phyloP scores from a whole-genome alignment of 352 stramenopile species.

The Pythium plurisporium region DNA sequence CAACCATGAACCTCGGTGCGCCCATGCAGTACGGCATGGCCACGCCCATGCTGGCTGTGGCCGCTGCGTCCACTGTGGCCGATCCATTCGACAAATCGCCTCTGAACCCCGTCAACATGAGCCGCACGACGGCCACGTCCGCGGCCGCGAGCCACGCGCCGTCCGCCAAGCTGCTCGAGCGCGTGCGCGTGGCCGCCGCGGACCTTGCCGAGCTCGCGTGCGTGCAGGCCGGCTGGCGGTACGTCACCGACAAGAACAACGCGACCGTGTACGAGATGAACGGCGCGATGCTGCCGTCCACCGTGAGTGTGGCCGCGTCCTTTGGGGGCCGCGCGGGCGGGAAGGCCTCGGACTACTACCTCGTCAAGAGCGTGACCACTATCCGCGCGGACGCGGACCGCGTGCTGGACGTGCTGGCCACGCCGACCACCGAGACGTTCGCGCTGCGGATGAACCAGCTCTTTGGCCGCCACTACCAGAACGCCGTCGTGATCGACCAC shows the following conservation, averaged over 20 bases:
- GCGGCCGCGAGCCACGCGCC: constrained; percentile 33
- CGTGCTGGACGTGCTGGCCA: constrained; percentile 44
- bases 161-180: constrained; percentile 54
- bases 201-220: constrained; percentile 53
- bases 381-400: constrained; percentile 38
- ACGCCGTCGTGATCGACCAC: constrained; percentile 53
- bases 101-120: constrained; percentile 21
- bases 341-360: constrained; percentile 55
- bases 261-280: constrained; percentile 60
- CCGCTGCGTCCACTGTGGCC: neutral
- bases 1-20: neutral
- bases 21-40: neutral
- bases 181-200: constrained; percentile 48
- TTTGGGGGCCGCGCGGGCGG: constrained; percentile 30
- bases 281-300: constrained; percentile 38
- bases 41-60: neutral
- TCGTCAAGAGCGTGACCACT: constrained; percentile 60
- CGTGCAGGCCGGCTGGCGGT: constrained; percentile 41
- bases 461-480: constrained; percentile 50
- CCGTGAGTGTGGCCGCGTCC: constrained; percentile 7
- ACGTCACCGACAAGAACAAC: constrained; percentile 44
- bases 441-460: constrained; percentile 53
- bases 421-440: constrained; percentile 40
- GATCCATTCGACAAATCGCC: constrained; percentile 21
- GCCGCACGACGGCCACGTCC: neutral